Evolutionary conservation across 1,284 basidiomycete species (phyloP).

Genomic region (Rhodotorula mucilaginosa): DNA sequence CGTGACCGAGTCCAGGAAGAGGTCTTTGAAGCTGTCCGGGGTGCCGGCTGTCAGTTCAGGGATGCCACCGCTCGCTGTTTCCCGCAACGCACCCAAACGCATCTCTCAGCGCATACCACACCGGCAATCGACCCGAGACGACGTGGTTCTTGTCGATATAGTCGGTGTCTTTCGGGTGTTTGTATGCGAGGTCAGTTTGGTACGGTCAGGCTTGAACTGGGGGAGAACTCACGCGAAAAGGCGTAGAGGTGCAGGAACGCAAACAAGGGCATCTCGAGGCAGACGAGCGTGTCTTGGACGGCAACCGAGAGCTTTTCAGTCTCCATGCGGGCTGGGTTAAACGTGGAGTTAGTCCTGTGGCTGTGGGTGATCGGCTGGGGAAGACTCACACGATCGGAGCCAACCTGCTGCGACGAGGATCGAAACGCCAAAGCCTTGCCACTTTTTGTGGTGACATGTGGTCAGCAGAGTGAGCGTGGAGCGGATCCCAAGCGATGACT

Average conservation of each 20-base stretch:
- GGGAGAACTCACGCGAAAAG: constrained; percentile 23
- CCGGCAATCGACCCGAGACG: constrained; percentile 80
- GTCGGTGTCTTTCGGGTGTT: constrained; percentile 58
- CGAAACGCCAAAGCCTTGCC: constrained; percentile 82
- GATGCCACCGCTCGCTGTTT: neutral
- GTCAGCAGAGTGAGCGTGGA: too few relatives aligned
- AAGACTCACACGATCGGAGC: constrained; percentile 56
- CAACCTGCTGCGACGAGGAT: constrained; percentile 77
- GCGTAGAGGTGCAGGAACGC: constrained; percentile 75
- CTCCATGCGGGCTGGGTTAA: constrained; percentile 67
- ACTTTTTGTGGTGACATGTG: too few relatives aligned
- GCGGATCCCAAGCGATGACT: neutral
- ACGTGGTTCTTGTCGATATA: constrained; percentile 64
- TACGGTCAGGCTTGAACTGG: neutral
- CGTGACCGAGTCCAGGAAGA: constrained; percentile 76
- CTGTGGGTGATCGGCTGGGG: too few relatives aligned
- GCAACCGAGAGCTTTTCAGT: constrained; percentile 92
- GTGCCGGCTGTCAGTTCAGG: too few relatives aligned
- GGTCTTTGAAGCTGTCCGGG: constrained; percentile 57
- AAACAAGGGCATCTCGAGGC: constrained; percentile 97
- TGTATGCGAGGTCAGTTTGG: constrained; percentile 44
- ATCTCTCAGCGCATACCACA: constrained; percentile 81
- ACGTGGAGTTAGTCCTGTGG: too few relatives aligned
- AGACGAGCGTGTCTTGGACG: constrained; percentile 84
- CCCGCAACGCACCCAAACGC: constrained; percentile 26